Evolutionary conservation across 495 filamentous ascomycete genomes (phyloP).

Genomic region (Diplogelasinospora grovesii): DNA sequence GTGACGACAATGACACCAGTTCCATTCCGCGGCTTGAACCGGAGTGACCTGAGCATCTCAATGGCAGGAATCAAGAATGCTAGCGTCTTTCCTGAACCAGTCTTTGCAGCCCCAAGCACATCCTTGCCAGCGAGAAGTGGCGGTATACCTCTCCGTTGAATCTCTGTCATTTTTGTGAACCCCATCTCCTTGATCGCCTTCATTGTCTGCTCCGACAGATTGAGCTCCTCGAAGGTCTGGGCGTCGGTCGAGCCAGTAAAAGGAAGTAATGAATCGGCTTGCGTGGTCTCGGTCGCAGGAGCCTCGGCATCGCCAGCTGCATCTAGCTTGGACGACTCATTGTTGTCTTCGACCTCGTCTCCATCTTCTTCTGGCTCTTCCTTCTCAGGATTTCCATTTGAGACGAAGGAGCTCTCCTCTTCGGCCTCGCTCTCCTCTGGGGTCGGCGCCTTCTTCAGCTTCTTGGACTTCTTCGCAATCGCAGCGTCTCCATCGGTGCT

Average conservation of each 20-base stretch:
- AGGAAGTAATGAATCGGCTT: slow-evolving; percentile 21
- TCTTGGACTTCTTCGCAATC: slow-evolving; percentile 23
- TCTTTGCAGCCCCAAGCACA: slow-evolving; percentile 94
- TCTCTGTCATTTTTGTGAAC: slow-evolving; percentile 93
- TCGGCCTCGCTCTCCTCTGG: slow-evolving; percentile 17
- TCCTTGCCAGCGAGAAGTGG: slow-evolving; percentile 85
- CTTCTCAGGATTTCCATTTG: slow-evolving; percentile 9
- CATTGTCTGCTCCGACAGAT: slow-evolving; percentile 79
- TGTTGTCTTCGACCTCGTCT: slow-evolving; percentile 11
- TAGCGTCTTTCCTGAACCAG: slow-evolving; percentile 91
- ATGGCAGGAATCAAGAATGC: slow-evolving; percentile 92
- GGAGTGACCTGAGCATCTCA: slow-evolving; percentile 85
- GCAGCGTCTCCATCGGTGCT: slow-evolving; percentile 19
- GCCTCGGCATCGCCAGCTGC: slow-evolving; percentile 18
- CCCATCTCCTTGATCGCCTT: slow-evolving; percentile 86
- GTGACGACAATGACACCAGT: slow-evolving; percentile 84
- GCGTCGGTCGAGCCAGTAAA: slow-evolving; percentile 27
- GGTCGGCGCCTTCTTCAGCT: slow-evolving; percentile 19
- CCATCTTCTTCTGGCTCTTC: slow-evolving; percentile 16
- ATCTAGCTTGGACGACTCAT: slow-evolving; percentile 6
- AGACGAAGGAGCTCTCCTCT: no score
- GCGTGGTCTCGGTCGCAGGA: slow-evolving; percentile 11
- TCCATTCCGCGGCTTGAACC: slow-evolving; percentile 71
- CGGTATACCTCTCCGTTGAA: slow-evolving; percentile 82
- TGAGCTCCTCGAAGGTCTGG: slow-evolving; percentile 67